A percentile compares a stretch with the other conserved stretches of the same genome.
phyloP scores from a whole-genome alignment of 257 asterid species.

The Verbena officinalis region DNA sequence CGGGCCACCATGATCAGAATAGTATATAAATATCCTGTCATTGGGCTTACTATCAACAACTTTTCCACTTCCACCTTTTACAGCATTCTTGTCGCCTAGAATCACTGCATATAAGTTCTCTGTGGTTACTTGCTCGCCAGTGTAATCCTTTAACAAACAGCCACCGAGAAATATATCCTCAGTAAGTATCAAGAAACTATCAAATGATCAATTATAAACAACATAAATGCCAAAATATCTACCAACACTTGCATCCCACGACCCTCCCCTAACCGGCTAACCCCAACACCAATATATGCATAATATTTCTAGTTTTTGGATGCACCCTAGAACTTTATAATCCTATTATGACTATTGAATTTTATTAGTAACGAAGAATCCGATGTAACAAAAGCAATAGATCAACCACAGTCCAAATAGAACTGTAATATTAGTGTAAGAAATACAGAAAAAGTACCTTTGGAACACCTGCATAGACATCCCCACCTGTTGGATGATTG shows the following conservation, averaged over 20 bases:
- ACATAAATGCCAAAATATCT: background rate
- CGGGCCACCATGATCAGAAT: slow-evolving; percentile 94
- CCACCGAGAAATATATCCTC: background rate
- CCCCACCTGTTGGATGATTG: slow-evolving; percentile 73
- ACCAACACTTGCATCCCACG: background rate
- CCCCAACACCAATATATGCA: too few species aligned
- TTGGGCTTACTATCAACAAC: slow-evolving; percentile 66
- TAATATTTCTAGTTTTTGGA: too few species aligned
- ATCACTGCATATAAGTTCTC: slow-evolving; percentile 77
- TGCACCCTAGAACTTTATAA: too few species aligned
- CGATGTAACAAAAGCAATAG: background rate
- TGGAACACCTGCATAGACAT: slow-evolving; percentile 88
- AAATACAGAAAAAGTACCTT: slow-evolving; percentile 49
- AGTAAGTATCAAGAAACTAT: background rate
- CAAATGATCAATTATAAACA: background rate
- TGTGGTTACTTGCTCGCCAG: slow-evolving; percentile 61
- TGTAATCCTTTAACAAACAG: slow-evolving; percentile 62
- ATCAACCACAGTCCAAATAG: background rate
- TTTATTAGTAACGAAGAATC: too few species aligned
- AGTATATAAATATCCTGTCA: slow-evolving; percentile 80
- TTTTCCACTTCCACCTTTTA: slow-evolving; percentile 83
- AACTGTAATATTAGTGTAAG: background rate
- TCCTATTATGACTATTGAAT: too few species aligned
- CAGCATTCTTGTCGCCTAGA: slow-evolving; percentile 63
- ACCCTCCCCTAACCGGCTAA: too few species aligned